Conservation (phyloP, 2,329 filamentous ascomycete genomes). For the Aspergillus udagawae region DNA sequence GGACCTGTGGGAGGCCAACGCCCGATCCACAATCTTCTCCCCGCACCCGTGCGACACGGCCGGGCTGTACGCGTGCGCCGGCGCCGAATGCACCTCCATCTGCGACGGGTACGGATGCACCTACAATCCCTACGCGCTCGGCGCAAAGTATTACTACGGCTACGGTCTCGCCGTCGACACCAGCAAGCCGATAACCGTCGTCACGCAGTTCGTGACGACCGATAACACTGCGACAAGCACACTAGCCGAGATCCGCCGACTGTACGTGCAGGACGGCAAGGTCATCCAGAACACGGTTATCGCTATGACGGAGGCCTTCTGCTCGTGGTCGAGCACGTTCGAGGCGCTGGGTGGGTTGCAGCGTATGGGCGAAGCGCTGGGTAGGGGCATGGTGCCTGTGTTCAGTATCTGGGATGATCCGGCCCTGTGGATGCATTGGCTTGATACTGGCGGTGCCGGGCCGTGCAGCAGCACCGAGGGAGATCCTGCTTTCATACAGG, state of each 20-base stretch:
- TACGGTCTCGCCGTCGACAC: conserved; percentile 55
- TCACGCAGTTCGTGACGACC: conserved; percentile 59
- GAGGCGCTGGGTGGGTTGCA: conserved; percentile 49
- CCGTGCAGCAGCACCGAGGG: conserved; percentile 55
- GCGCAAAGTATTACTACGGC: conserved; percentile 60
- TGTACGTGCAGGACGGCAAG: conserved; percentile 59
- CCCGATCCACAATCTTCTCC: conserved; percentile 57
- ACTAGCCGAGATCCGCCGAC: conserved; percentile 55
- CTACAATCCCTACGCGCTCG: conserved; percentile 63
- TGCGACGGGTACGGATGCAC: conserved; percentile 66
- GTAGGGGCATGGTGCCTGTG: conserved; percentile 58
- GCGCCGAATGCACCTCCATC: conserved; percentile 43
- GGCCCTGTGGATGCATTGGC: conserved; percentile 54
- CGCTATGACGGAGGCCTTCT: conserved; percentile 53
- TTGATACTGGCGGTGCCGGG: conserved; percentile 50
- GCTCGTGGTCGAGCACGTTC: conserved; percentile 49
- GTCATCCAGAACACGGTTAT: conserved; percentile 50
- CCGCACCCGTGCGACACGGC: conserved; percentile 56
- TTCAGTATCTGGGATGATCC: conserved; percentile 57
- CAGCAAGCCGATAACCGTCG: conserved; percentile 56
- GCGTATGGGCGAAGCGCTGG: conserved; percentile 52
- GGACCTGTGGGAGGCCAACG: conserved; percentile 67
- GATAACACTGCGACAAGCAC: conserved; percentile 46
- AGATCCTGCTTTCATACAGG: conserved; percentile 46
- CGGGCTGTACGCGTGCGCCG: conserved; percentile 46